Evolutionary conservation across 805 yeast genomes (phyloP), one percentile per base, ranked within the genome.

Genomic region (Metschnikowia corniflorae): DNA sequence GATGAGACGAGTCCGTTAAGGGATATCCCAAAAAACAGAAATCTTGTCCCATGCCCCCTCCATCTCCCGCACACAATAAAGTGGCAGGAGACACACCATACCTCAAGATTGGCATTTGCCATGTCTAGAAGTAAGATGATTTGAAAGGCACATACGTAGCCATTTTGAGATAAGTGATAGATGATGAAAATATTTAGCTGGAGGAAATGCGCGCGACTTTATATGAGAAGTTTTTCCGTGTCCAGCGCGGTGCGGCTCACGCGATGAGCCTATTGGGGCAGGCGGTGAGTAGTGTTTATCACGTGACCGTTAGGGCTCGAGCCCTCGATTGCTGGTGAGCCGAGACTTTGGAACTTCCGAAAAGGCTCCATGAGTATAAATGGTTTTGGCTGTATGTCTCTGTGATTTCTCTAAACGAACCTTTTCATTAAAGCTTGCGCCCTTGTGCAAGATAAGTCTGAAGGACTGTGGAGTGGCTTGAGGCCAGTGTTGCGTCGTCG

Each of bases 131-230:
- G 52, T 40, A 39, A 27, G 52, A 46, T 46, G 44, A 44, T 43
- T 45, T 43, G 28, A 33, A 33, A 37, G 47, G 42, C 42, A 58
- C 63, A 56, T 58, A 58, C 63, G 63, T 50, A 58, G 63, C 63
- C 63, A 58, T 58, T 45, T 42, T 57, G 22, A 29, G 45, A 31
- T 26, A 33, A 31, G 27, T 32, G 29, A 25, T 12, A 8, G 4
- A 21, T 10, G 12, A 5, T 19, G 27, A 16, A 22, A 25, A 33
- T 37, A 30, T 26, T 4, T 17, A 29, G 35, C 17, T 27, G 40
- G 21, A 29, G 17, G 35, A 31, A 10, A 23, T n/a, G 26, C 37
- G 42, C 39, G 39, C 20, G 23, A n/a, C 23, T 5, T 37, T 42
- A 34, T 42, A 37, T 34, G 39, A 10, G 4, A 16, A 23, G 16